phyloP scores from a whole-genome alignment of 2,329 filamentous ascomycete species.

The Fusarium transvaalense region DNA sequence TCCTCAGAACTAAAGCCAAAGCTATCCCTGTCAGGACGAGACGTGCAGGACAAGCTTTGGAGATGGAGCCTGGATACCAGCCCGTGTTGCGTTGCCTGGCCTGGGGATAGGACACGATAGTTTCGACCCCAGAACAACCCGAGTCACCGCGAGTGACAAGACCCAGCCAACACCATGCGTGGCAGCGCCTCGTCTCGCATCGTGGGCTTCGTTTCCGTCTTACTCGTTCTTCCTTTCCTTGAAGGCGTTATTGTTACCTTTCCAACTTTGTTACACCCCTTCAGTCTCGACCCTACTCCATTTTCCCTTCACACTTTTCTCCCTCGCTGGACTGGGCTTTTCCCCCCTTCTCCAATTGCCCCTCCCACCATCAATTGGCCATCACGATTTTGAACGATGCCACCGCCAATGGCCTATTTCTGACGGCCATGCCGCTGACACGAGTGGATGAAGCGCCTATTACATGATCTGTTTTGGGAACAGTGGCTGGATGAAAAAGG shows the following conservation, averaged over 20 bases:
- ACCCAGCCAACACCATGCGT: constrained; percentile 17
- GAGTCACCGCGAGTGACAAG: constrained; percentile 2
- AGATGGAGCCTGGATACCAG: constrained; percentile 12
- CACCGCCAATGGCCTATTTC: constrained; percentile 27
- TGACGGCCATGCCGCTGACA: constrained; percentile 31
- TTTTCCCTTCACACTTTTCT: constrained; percentile 4
- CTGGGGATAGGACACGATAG: constrained; percentile 6
- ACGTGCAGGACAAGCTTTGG: constrained; percentile 31
- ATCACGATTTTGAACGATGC: constrained; percentile 32
- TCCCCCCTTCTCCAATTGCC: constrained; percentile 28
- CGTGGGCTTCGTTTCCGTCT: constrained; percentile 27
- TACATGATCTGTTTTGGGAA: constrained; percentile 36
- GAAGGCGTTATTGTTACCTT: constrained; percentile 3
- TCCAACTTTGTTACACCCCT: constrained; percentile 24
- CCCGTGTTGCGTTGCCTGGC: constrained; percentile 23
- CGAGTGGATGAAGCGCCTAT: constrained; percentile 28
- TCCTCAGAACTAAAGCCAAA: constrained; percentile 8
- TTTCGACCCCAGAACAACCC: constrained; percentile 4
- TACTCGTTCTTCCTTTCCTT: constrained; percentile 1
- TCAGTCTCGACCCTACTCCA: constrained; percentile 19
- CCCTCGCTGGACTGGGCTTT: constrained; percentile 5
- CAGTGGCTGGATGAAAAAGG: constrained; percentile 16
- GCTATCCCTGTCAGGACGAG: constrained; percentile 28
- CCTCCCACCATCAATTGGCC: constrained; percentile 41
- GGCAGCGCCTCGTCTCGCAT: constrained; percentile 32